Conservation (phyloP, 2,329 filamentous ascomycete genomes). For the Penicillium sp. region DNA sequence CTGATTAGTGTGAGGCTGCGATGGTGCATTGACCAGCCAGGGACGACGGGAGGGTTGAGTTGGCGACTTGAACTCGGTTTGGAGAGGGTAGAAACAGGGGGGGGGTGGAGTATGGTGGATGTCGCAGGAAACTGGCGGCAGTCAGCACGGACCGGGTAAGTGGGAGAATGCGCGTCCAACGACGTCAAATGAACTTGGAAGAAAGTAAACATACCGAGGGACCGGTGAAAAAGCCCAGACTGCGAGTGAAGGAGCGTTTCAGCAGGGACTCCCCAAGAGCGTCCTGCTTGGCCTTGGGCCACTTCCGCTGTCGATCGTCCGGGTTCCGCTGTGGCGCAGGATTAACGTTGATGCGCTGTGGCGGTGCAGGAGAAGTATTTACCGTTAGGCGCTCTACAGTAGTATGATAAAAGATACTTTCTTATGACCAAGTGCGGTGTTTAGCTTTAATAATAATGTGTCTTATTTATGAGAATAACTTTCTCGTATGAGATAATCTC, state of each 20-base stretch:
- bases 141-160: conserved; percentile 13
- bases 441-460: too few relatives aligned
- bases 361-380: too few relatives aligned
- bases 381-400: too few relatives aligned
- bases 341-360: conserved; percentile 37
- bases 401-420: too few relatives aligned
- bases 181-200: neutral
- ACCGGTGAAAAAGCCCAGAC: neutral
- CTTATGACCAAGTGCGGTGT: too few relatives aligned
- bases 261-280: conserved; percentile 11
- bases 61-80: neutral
- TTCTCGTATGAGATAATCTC: too few relatives aligned
- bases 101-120: conserved; percentile 11
- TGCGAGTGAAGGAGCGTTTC: neutral
- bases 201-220: neutral
- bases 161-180: neutral
- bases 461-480: too few relatives aligned
- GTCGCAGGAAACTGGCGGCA: conserved; percentile 13
- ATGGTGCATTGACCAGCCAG: conserved; percentile 30
- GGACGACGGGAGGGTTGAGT: neutral
- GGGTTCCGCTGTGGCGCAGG: conserved; percentile 32
- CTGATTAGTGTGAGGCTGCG: conserved; percentile 14
- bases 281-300: conserved; percentile 26
- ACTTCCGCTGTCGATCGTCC: conserved; percentile 37
- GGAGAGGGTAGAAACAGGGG: conserved; percentile 24